These are phyloP conservation scores for Entoloma clypeatum DNA, from an alignment of 1,284 basidiomycete genomes.

Conservation along the genomic window DNA sequence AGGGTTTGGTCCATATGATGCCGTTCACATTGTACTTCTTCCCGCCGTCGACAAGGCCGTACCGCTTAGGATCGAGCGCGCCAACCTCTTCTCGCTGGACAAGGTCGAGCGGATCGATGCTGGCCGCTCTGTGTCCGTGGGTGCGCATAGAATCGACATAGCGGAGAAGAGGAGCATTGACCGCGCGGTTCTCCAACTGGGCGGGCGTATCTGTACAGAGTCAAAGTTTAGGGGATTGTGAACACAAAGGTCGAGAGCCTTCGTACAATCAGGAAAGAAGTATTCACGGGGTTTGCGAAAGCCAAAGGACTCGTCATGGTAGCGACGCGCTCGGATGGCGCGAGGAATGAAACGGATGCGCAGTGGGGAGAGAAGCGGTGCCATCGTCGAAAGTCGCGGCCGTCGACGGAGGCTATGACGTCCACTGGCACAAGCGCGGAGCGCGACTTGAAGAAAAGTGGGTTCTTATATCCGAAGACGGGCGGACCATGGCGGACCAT, in stretches of 20 bases:
- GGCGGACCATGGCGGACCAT: too few species aligned
- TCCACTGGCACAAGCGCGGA: too few species aligned
- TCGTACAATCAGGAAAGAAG: constrained; percentile 73
- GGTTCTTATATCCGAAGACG: too few species aligned
- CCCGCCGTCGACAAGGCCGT: constrained; percentile 59
- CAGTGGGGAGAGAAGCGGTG: background rate
- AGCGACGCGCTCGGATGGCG: constrained; percentile 29
- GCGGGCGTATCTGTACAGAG: constrained; percentile 56
- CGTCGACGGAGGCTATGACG: too few species aligned
- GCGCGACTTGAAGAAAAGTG: too few species aligned
- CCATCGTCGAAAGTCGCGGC: background rate
- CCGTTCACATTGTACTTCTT: constrained; percentile 72
- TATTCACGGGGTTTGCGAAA: constrained; percentile 67
- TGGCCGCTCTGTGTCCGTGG: constrained; percentile 77
- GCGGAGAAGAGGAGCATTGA: constrained; percentile 76
- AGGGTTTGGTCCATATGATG: constrained; percentile 68
- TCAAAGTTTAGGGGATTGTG: background rate
- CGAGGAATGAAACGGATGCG: constrained; percentile 1
- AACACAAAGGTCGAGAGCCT: background rate
- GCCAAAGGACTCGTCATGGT: constrained; percentile 84
- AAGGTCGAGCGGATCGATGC: constrained; percentile 83
- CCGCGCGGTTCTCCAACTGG: constrained; percentile 72
- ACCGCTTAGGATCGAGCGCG: constrained; percentile 75
- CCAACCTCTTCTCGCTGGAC: constrained; percentile 82
- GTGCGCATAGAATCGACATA: constrained; percentile 84